Percentiles rank a stretch among this genome's conserved stretches.
These are phyloP conservation scores for Scedosporium dehoogii DNA, from an alignment of 2,329 filamentous ascomycete species.

Conservation along the genomic window DNA sequence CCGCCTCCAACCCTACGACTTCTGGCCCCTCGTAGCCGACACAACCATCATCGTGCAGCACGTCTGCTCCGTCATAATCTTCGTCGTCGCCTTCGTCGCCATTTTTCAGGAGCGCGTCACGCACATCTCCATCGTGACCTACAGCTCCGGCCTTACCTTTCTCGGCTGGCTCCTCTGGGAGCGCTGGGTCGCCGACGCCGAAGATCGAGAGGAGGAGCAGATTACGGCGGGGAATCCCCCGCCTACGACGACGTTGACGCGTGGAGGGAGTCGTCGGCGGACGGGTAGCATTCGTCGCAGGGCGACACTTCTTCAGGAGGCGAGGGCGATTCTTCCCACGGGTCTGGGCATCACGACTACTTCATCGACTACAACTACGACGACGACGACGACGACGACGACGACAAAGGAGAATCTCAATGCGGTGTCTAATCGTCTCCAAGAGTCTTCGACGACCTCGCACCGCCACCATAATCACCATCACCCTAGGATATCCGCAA, in stretches of 20 bases:
- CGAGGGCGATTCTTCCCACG: constrained; percentile 5
- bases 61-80: constrained; percentile 88
- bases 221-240: constrained; percentile 16
- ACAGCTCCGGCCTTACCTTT: constrained; percentile 73
- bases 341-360: not conserved
- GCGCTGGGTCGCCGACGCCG: constrained; percentile 70
- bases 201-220: constrained; percentile 34
- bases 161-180: constrained; percentile 89
- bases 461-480: constrained; percentile 37
- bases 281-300: constrained; percentile 12
- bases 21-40: constrained; percentile 93
- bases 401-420: constrained; percentile 6
- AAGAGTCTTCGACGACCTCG: constrained; percentile 16
- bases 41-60: constrained; percentile 96
- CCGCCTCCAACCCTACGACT: constrained; percentile 87
- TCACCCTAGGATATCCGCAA: constrained; percentile 19
- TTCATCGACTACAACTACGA: not conserved
- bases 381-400: constrained; percentile 7
- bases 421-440: not conserved
- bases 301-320: constrained; percentile 6
- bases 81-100: constrained; percentile 84
- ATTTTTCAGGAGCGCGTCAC: constrained; percentile 84
- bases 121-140: constrained; percentile 78
- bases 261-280: constrained; percentile 27
- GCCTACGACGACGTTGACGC: constrained; percentile 20